Evolutionary conservation across 371 early-diverging fungal species (phyloP), one percentile per base, ranked within the genome.

Genomic region (Capillidium rhysosporum): DNA sequence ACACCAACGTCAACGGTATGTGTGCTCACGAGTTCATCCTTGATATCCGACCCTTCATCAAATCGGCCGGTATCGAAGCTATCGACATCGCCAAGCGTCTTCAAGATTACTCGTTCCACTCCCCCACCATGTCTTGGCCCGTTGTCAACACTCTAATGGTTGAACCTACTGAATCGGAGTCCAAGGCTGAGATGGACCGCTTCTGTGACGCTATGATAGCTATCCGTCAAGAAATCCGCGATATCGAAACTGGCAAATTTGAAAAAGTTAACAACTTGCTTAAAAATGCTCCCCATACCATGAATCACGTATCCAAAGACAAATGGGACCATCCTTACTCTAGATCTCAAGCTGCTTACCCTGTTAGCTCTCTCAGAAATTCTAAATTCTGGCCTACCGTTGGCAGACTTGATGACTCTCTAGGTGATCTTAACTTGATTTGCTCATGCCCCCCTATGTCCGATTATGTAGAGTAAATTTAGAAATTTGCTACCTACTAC

Each of bases 111-210:
- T 89, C 92, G 23, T 94, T 94, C 81, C 97, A 96, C 70, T 77
- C 82, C 30, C 97, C 97, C 34, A 96, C 97, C 61, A 94, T 96
- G 97, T 92, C 92, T 12, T 96, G 92, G 87, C 97, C 97, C 31
- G 94, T 95, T 23, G 74, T 88, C 60, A 89, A 92, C 76, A 92
- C 95, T 12, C 76, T 96, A 48, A 94, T 96, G 95, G 80, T 96
- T 59, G 97, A 96, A 71, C 97, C 97, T n/a, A 96, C 97, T 47
- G 97, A 96, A 66, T 87, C 88, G 51, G 97, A 96, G 68, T 70
- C 79, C 65, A 79, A 80, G 64, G 78, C 70, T 57, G 97, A 94
- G 65, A 68, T 96, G 30, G 95, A 96, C 68, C 80, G 89, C 39
- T 96, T 96, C 80, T 86, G 86, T 64, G 93, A 93, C 64, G 97